Evolutionary conservation across 305 asterid species (phyloP).

Genomic region (Fraxinus ornus): DNA sequence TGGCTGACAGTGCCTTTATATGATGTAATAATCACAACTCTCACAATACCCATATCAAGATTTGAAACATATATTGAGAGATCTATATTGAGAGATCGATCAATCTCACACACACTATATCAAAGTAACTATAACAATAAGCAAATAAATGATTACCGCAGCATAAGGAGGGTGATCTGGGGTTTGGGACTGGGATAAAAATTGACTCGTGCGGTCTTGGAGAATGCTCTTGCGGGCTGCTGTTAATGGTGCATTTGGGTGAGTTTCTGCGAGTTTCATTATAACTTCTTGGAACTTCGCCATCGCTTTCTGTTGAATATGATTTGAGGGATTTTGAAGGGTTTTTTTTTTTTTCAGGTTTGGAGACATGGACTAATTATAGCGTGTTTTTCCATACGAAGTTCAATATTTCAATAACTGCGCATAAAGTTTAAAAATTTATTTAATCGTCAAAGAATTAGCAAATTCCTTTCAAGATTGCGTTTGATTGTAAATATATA

Average conservation of each 20-base stretch:
- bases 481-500: too few species aligned
- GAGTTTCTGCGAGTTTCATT: constrained; percentile 30
- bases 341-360: not conserved
- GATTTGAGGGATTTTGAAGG: not conserved
- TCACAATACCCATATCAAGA: not conserved
- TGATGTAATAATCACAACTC: not conserved
- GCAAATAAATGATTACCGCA: constrained; percentile 34
- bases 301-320: constrained; percentile 23
- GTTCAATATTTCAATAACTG: not conserved
- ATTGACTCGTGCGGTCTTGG: constrained; percentile 28
- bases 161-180: constrained; percentile 61
- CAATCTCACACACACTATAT: not conserved
- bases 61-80: not conserved
- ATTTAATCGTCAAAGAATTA: too few species aligned
- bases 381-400: not conserved
- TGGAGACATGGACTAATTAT: not conserved
- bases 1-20: not conserved
- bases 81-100: not conserved
- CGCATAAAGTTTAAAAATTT: too few species aligned
- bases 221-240: constrained; percentile 22
- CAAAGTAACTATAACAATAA: not conserved
- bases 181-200: constrained; percentile 29
- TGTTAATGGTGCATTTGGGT: constrained; percentile 36
- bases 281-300: constrained; percentile 34
- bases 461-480: too few species aligned